Evolutionary conservation across 129 eudicot genomes (phyloP), one percentile per base, ranked within the genome.

Genomic region (Dittrichia graveolens): DNA sequence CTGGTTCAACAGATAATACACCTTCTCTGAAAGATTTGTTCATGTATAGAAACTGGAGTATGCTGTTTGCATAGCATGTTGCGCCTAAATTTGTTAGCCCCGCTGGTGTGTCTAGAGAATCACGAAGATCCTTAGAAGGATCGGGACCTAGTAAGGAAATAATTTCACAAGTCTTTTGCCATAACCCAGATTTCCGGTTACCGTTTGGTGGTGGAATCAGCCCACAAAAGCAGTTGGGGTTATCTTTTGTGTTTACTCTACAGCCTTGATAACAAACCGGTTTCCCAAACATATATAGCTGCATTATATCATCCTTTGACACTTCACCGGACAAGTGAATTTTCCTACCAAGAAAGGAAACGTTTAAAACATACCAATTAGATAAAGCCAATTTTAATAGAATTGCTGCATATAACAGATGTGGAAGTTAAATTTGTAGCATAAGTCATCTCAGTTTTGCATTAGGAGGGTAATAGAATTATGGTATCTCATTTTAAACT

Each of bases 51-150:
- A 87, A 94, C 72, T 94, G 99, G 31, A 94, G 94, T 66, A 94
- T 94, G 89, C 99, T 94, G 78, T 94, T 94, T 8, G 99, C 99
- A 83, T 94, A 94, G 76, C 99, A 94, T 2, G 99, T 94, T 11
- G 99, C 99, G 24, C 99, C 99, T 40, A 94, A 83, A 83, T 94
- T 94, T 39, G 96, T 90, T 60, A 94, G 79, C 8, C 99, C 99
- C 40, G 99, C 99, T 6, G 99, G 99, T 3, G 94, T 79, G 44
- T 59, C 79, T 7, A 74, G 72, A 18, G 94, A 81, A 15, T 67
- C 85, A 50, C 99, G 95, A 6, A 86, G 82, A 71, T 94, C 99
- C 65, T 41, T 73, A 49, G 96, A 84, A 41, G 99, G 99, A 74
- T 94, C 97, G 8, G 83, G 75, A 67, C 99, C 99, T 50, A 94